These are phyloP conservation scores for Auriscalpium vulgare DNA, from an alignment of 768 basidiomycete species.

Conservation along the genomic window DNA sequence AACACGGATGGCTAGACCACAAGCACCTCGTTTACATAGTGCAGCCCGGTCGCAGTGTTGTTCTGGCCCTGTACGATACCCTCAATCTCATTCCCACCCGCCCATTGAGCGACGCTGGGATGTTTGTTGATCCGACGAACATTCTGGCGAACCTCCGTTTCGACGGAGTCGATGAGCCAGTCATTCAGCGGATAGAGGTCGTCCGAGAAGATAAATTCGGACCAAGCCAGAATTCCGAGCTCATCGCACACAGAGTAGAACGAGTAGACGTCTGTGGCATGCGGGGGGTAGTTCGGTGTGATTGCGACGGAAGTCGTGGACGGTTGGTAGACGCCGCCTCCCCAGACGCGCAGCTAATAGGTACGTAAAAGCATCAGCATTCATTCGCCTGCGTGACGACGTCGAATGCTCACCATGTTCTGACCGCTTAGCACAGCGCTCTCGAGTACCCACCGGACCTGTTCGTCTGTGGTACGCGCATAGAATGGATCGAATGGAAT, in stretches of 20 bases:
- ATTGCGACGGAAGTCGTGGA: conserved; percentile 30
- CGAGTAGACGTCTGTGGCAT: conserved; percentile 37
- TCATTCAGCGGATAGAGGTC: conserved; percentile 47
- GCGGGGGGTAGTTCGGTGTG: not conserved
- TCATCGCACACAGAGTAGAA: conserved; percentile 55
- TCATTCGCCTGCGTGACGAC: not conserved
- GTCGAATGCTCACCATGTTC: conserved; percentile 41
- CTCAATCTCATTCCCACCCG: conserved; percentile 55
- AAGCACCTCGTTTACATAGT: conserved; percentile 42
- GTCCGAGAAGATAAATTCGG: conserved; percentile 55
- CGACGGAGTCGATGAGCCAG: conserved; percentile 42
- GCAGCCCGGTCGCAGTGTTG: conserved; percentile 34
- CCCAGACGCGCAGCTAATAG: conserved; percentile 54
- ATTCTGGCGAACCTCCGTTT: conserved; percentile 50
- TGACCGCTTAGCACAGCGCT: conserved; percentile 48
- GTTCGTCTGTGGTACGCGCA: conserved; percentile 38
- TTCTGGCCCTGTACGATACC: conserved; percentile 36
- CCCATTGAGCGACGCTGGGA: conserved; percentile 53
- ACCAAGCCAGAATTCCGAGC: conserved; percentile 53
- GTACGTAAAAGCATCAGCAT: not conserved
- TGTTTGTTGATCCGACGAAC: conserved; percentile 47
- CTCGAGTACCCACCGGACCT: conserved; percentile 48
- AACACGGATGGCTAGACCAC: not conserved
- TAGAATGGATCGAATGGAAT: conserved; percentile 60
- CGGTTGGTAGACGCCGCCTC: conserved; percentile 47